phyloP scores from a whole-genome alignment of 257 asterid genomes.

The Echium plantagineum region DNA sequence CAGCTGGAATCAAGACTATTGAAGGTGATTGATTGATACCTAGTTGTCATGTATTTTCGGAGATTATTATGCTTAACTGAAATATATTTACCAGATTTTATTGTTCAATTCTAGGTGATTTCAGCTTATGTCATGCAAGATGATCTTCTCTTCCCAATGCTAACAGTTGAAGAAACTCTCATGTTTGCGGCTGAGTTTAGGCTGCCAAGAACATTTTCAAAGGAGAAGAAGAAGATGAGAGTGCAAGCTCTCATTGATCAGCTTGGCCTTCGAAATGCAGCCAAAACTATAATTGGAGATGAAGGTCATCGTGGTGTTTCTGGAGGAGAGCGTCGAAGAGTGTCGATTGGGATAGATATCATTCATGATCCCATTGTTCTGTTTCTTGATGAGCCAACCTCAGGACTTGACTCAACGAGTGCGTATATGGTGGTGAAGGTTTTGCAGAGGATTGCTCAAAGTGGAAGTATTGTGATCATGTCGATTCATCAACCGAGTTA shows the following conservation, averaged over 20 bases:
- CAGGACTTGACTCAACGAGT: conserved; percentile 41
- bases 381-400: conserved; percentile 42
- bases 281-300: conserved; percentile 25
- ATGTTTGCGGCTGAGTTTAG: conserved; percentile 81
- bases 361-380: conserved; percentile 36
- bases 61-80: too few relatives aligned
- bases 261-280: conserved; percentile 22
- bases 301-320: conserved; percentile 35
- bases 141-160: conserved; percentile 67
- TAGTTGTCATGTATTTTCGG: too few relatives aligned
- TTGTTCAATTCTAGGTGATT: conserved; percentile 26
- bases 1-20: conserved; percentile 38
- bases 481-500: conserved; percentile 42
- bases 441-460: conserved; percentile 31
- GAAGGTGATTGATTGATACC: too few relatives aligned
- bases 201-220: conserved; percentile 30
- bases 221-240: conserved; percentile 16
- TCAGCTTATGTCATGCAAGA: conserved; percentile 87
- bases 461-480: conserved; percentile 41
- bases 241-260: conserved; percentile 22
- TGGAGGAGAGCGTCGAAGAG: conserved; percentile 37
- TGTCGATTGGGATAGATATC: conserved; percentile 34
- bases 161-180: conserved; percentile 70
- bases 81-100: too few relatives aligned
- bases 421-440: conserved; percentile 38